These are phyloP conservation scores for Globisporangium nodosum DNA, from an alignment of 352 stramenopile genomes.

Conservation along the genomic window DNA sequence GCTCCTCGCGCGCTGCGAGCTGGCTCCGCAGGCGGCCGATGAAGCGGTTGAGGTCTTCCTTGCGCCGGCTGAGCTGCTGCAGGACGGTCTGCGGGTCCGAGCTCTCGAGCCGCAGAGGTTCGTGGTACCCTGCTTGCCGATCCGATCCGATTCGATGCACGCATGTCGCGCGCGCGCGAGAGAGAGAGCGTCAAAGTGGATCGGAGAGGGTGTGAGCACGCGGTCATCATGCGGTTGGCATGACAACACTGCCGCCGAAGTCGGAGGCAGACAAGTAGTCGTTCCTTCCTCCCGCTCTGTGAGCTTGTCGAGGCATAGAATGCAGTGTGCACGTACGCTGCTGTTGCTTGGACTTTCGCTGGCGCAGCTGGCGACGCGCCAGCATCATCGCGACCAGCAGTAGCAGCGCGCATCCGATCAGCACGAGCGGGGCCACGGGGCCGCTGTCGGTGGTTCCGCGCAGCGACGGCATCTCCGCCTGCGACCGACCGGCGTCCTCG, in stretches of 20 bases:
- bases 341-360: conserved; percentile 16
- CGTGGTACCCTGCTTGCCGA: conserved; percentile 32
- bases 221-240: too few relatives aligned
- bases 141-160: not conserved
- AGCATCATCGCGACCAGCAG: conserved; percentile 31
- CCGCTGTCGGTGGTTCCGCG: conserved; percentile 20
- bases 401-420: conserved; percentile 34
- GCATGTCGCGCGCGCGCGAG: not conserved
- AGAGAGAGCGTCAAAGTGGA: not conserved
- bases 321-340: conserved; percentile 1
- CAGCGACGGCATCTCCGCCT: conserved; percentile 28
- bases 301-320: too few relatives aligned
- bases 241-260: too few relatives aligned
- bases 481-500: too few relatives aligned
- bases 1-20: conserved; percentile 42
- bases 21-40: conserved; percentile 46
- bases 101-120: conserved; percentile 28
- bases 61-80: conserved; percentile 49
- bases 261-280: not conserved
- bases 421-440: conserved; percentile 27
- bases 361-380: conserved; percentile 28
- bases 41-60: conserved; percentile 55
- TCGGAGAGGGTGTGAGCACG: not conserved
- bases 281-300: too few relatives aligned
- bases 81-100: conserved; percentile 22